Evolutionary conservation across 306 rosid genomes (phyloP), one percentile per base, ranked within the genome.

Genomic region (Dalbergia cultrata): DNA sequence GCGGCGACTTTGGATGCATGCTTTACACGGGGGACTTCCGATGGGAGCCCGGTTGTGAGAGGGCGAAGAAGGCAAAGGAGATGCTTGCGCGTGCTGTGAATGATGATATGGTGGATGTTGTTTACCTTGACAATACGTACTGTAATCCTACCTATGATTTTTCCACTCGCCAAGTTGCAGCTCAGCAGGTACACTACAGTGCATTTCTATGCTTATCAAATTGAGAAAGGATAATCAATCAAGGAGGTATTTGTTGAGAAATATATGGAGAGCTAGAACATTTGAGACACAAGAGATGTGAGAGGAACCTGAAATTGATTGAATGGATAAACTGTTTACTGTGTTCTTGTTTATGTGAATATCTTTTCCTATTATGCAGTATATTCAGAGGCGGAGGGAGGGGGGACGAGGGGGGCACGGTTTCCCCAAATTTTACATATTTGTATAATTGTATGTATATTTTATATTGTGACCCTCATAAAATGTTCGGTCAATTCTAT

Each of bases 11-110:
- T 81, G 94, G 94, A 0, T 87, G 88, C 76, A 78, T 86, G 83
- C 85, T 92, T 45, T 82, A 84, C 41, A 90, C 94, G 0, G 97
- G 97, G 0, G 97, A 92, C 67, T 92, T 92, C 62, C 91, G 97
- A 0, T 90, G 94, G 97, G 97, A 92, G 63, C 58, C 67, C 8
- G 44, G 7, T 12, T 78, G 87, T 58, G 87, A 85, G 43, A 88
- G 83, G 84, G 89, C 89, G 7, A 65, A 13, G 72, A 72, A 10
- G 31, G 89, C 86, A 1, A 84, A 72, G 83, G 58, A 22, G 9
- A 70, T 83, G 78, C 97, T 92, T 60, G 57, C 75, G 2, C 37
- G 53, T 71, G 90, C 91, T 67, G 81, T 92, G 13, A 60, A 81
- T 33, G 86, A 77, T 43, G 66, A 80, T 16, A 74, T 63, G 21